Conservation (phyloP, 2,329 filamentous ascomycete genomes). For the Metarhizium robertsii region DNA sequence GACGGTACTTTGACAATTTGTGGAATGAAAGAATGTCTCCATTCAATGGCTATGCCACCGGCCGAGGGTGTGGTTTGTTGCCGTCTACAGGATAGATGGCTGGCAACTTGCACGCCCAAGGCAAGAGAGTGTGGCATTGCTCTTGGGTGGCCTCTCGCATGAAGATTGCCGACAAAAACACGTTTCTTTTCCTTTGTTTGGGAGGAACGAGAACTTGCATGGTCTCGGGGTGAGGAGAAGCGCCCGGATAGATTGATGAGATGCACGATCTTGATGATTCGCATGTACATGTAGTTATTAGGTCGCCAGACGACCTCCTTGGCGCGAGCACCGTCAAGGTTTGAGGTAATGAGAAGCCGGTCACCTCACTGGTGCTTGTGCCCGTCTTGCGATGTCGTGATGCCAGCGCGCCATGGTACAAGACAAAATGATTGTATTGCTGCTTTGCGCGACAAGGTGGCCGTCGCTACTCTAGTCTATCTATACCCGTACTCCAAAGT, state of each 20-base stretch:
- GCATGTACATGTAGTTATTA: slow-evolving; percentile 9
- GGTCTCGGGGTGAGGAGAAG: slow-evolving; percentile 6
- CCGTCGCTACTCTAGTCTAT: neutral
- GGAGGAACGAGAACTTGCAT: slow-evolving; percentile 11
- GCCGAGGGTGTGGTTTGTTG: neutral
- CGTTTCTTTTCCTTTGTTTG: slow-evolving; percentile 10
- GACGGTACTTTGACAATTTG: neutral
- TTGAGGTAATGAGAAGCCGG: slow-evolving; percentile 27
- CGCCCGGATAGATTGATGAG: slow-evolving; percentile 9
- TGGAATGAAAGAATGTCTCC: neutral
- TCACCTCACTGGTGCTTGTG: slow-evolving; percentile 19
- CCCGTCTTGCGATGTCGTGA: neutral
- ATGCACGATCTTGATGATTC: slow-evolving; percentile 23
- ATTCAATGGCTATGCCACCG: neutral
- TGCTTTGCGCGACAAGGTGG: neutral
- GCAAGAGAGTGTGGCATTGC: too few species aligned
- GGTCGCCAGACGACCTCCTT: slow-evolving; percentile 28
- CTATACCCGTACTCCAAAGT: neutral
- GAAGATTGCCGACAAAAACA: slow-evolving; percentile 1
- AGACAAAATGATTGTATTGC: neutral
- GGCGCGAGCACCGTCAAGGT: slow-evolving; percentile 23
- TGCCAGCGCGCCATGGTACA: neutral
- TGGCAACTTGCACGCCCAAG: neutral
- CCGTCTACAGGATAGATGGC: neutral
- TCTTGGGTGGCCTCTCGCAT: neutral